phyloP scores from a whole-genome alignment of 805 yeast genomes.

The Candida yuanshanica region DNA sequence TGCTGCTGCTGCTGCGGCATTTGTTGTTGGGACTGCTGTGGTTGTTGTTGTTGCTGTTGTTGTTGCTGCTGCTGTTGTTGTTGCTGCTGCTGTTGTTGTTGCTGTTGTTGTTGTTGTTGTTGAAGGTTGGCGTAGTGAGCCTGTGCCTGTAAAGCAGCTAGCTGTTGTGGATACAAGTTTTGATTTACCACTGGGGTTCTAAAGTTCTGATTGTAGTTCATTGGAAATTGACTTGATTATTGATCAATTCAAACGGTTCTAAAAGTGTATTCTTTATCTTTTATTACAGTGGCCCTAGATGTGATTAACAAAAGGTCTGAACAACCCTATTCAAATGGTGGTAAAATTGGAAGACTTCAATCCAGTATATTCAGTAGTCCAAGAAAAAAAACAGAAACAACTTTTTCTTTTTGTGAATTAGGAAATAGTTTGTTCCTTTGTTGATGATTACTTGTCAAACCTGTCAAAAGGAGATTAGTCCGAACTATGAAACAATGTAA shows the following conservation, averaged over 20 bases:
- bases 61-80: conserved; percentile 1
- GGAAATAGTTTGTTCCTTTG: too few species aligned
- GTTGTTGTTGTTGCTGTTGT: neutral
- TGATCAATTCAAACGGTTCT: too few species aligned
- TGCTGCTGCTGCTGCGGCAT: conserved; percentile 4
- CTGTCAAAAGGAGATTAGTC: neutral
- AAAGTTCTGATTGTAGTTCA: conserved; percentile 4
- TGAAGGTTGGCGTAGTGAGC: conserved; percentile 13
- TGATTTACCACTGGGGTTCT: conserved; percentile 4
- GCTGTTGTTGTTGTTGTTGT: conserved; percentile 9
- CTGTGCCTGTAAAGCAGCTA: conserved; percentile 15
- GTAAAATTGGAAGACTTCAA: too few species aligned
- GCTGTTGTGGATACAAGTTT: conserved; percentile 10
- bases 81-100: conserved; percentile 1
- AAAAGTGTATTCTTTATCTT: too few species aligned
- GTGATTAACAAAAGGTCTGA: too few species aligned
- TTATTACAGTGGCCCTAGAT: too few species aligned
- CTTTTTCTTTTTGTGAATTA: too few species aligned
- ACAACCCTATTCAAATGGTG: too few species aligned
- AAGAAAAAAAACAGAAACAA: too few species aligned
- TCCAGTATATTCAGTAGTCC: too few species aligned
- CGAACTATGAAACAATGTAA: neutral
- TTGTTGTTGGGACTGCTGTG: conserved; percentile 1
- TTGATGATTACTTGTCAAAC: too few species aligned
- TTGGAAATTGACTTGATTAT: neutral